phyloP scores from a whole-genome alignment of 129 eudicot species.

The Glebionis coronaria region DNA sequence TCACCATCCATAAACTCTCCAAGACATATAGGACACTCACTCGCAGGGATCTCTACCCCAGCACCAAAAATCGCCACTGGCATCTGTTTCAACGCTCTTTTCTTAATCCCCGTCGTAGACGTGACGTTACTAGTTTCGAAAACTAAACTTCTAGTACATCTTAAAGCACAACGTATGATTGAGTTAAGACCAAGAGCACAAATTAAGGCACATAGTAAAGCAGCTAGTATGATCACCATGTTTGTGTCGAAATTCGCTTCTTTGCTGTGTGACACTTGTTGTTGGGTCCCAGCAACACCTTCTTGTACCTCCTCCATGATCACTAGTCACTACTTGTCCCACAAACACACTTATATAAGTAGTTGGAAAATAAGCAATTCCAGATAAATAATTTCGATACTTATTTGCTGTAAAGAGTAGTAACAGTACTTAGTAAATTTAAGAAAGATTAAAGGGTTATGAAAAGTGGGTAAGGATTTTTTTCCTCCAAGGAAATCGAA shows the following conservation, averaged over 20 bases:
- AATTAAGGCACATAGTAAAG: slow-evolving; percentile 54
- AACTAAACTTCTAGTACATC: slow-evolving; percentile 42
- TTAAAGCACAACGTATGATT: slow-evolving; percentile 55
- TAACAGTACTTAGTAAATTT: neutral
- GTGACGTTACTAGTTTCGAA: slow-evolving; percentile 22
- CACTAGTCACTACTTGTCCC: slow-evolving; percentile 13
- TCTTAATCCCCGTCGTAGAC: slow-evolving; percentile 43
- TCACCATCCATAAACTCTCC: slow-evolving; percentile 80
- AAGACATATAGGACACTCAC: slow-evolving; percentile 69
- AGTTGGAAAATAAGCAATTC: too few relatives aligned
- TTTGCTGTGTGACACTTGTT: slow-evolving; percentile 19
- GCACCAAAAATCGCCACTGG: slow-evolving; percentile 57
- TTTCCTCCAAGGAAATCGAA: slow-evolving; percentile 46
- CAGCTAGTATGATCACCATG: slow-evolving; percentile 75
- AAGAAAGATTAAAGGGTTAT: slow-evolving; percentile 11
- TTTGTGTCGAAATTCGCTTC: slow-evolving; percentile 67
- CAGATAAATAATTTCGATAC: too few relatives aligned
- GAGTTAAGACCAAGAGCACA: slow-evolving; percentile 73
- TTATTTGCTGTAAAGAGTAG: too few relatives aligned
- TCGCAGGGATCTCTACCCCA: slow-evolving; percentile 39
- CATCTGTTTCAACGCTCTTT: slow-evolving; percentile 45
- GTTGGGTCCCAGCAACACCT: slow-evolving; percentile 9
- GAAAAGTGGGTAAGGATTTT: slow-evolving; percentile 22
- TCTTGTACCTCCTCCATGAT: too few relatives aligned
- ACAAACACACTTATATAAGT: neutral